Base-by-base conservation (phyloP, 352 stramenopile genomes). In the Hyaloperonospora brassicae region DNA sequence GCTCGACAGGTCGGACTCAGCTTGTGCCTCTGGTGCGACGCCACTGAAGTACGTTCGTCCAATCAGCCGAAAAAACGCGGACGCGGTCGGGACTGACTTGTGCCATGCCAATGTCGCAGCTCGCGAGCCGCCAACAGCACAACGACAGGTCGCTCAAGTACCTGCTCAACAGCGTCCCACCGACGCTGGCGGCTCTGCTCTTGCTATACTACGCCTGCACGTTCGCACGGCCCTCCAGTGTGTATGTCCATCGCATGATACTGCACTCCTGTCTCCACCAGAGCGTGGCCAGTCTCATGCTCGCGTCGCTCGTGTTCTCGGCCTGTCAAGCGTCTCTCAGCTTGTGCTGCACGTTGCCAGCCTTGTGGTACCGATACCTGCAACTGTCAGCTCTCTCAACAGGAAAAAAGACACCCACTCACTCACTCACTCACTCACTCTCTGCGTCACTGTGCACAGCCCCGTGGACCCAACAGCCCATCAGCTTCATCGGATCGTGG, bases 131-230 rank as follows among this genome's bases (percentile, higher is more conserved):
- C 23, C 41, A 73, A 43, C 41, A 54, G 14, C 55, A 64, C 24
- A 46, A 72, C 14, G 70, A 79, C 50, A 68, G 75, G 52, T 84
- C 74, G 22, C 49, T 84, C 61, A 79, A 85, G 68, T 73, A 78
- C 52, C 47, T 72, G 41, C 46, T 89, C 22, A 77, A 62, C 10
- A 64, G 72, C 13, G 62, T 71, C 13, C 76, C 76, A 21, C 79
- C 86, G 46, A 51, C 81, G 5, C 17, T 69, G 13, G 61, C 71
- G 9, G 62, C 62, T 11, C 24, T 79, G 30, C 42, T 86, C 7
- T 47, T 89, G 50, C 63, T 86, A 8, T 79, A 82, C 59, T 89
- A 87, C 55, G 71, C 74, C 2, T 72, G 58, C 61, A 89, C 76
- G 12, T 85, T 86, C 55, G 50, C 57, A 6, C 63, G 55, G 35